A percentile compares a stretch with the other conserved stretches of the same genome.
Conservation (phyloP, 2,329 filamentous ascomycete species). For the Neurospora sp. region DNA sequence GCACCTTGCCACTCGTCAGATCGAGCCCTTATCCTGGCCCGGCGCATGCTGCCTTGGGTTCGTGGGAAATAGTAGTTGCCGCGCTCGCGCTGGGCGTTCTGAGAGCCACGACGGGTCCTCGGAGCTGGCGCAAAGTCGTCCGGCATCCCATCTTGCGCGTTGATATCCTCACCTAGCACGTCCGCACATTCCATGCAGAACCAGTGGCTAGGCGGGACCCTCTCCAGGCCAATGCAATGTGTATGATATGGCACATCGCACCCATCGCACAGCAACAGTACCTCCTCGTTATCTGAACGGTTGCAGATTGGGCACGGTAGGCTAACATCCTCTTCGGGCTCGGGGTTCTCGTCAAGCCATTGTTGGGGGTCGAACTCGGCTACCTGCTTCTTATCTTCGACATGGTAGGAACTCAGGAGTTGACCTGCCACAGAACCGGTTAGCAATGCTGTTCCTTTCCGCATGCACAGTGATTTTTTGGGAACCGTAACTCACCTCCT, state of each 20-base stretch:
- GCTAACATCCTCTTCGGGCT: constrained; percentile 58
- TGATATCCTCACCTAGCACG: constrained; percentile 31
- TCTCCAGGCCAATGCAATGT: constrained; percentile 76
- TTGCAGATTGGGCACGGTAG: constrained; percentile 81
- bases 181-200: constrained; percentile 78
- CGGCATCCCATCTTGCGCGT: constrained; percentile 17
- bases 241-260: constrained; percentile 88
- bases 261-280: constrained; percentile 81
- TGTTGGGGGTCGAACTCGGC: constrained; percentile 76
- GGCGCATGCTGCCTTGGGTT: constrained; percentile 48
- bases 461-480: background rate
- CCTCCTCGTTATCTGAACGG: constrained; percentile 68
- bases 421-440: constrained; percentile 33
- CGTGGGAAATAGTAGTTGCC: constrained; percentile 35
- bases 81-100: background rate
- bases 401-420: constrained; percentile 48
- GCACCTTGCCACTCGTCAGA: constrained; percentile 82
- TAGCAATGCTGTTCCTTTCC: background rate
- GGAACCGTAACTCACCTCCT: constrained; percentile 54
- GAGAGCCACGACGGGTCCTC: background rate
- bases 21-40: constrained; percentile 52
- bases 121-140: constrained; percentile 3
- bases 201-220: constrained; percentile 70
- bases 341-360: constrained; percentile 62
- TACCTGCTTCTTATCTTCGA: constrained; percentile 80